These are phyloP conservation scores for Plenodomus tracheiphilus DNA, from an alignment of 2,329 filamentous ascomycete species.

Conservation along the genomic window DNA sequence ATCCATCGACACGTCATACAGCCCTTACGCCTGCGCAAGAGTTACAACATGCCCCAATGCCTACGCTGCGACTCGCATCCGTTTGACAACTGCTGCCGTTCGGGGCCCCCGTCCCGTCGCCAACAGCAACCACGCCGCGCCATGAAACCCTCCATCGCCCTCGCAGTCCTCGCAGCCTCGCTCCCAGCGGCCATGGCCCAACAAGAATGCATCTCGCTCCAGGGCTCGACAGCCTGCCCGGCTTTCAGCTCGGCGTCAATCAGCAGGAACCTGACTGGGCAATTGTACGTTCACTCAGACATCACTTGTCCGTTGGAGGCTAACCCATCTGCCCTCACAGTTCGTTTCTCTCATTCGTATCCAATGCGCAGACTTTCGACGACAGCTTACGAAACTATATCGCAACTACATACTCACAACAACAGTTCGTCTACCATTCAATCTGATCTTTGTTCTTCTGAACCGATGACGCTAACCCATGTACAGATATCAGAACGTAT, in stretches of 20 bases:
- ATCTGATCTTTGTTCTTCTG: background rate
- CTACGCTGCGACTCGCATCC: constrained; percentile 9
- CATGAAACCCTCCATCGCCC: constrained; percentile 20
- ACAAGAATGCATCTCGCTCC: constrained; percentile 66
- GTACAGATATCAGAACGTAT: constrained; percentile 73
- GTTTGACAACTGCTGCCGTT: constrained; percentile 12
- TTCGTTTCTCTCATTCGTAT: constrained; percentile 83
- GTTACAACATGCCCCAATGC: constrained; percentile 23
- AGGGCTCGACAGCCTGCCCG: constrained; percentile 69
- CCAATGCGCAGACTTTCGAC: constrained; percentile 77
- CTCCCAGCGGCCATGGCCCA: constrained; percentile 44
- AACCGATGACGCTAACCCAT: constrained; percentile 33
- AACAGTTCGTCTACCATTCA: constrained; percentile 64
- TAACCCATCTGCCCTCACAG: constrained; percentile 53
- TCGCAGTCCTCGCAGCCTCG: constrained; percentile 34
- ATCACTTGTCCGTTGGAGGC: constrained; percentile 24
- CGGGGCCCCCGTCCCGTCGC: constrained; percentile 15
- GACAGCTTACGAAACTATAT: constrained; percentile 72
- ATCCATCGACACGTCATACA: constrained; percentile 12
- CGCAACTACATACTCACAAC: constrained; percentile 70
- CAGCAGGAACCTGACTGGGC: constrained; percentile 64
- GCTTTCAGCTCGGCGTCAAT: constrained; percentile 75
- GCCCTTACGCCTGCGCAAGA: constrained; percentile 7
- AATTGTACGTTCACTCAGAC: constrained; percentile 60
- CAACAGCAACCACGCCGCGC: constrained; percentile 24